Base-by-base conservation (phyloP, 2,329 filamentous ascomycete species). In the Colletotrichum brevisporum region DNA sequence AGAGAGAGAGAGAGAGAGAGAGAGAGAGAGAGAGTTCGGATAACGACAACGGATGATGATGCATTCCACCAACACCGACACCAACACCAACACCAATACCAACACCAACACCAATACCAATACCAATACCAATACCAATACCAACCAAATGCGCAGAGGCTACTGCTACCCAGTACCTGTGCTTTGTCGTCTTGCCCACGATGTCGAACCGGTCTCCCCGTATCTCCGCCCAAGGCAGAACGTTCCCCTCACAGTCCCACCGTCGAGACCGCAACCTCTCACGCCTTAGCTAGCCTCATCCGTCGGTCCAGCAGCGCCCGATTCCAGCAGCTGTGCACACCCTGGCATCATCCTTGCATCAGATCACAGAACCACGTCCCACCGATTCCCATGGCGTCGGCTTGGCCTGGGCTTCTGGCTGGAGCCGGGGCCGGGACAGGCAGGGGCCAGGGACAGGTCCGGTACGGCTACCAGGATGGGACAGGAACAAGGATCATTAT, bases 321-420 rank as follows among this genome's bases (percentile, higher is more conserved):
- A 63, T 70, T 54, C 57, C 63, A 68, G 41, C 52, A 68, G 63
- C 57, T 47, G 47, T 31, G 47, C 24, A 58, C 43, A 68, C 41
- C 60, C 65, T 68, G 54, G 54, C 62, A 69, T 66, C 66, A 70
- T 70, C 67, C 67, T 70, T 43, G 67, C 57, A 63, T 70, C 67
- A 68, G 67, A 70, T 70, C 63, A 70, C 57, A 68, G 57, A 61
- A 66, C 50, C 52, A 51, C 62, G 56, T 61, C 62, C 67, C 63
- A 27, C 55, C 54, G 36, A 45, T 57, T 8, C 31, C 43, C 24
- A 68, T 63, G 57, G 67, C 63, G 57, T 62, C 57, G 67, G 64
- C 63, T 67, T 57, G 56, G 67, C 62, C 53, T 68, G 67, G 63
- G 39, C 31, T 41, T 50, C 56, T 58, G 67, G 67, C 63, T 62